Evolutionary conservation across 139 green algal genomes (phyloP).

Genomic region (Zygnema circumcarinatum): DNA sequence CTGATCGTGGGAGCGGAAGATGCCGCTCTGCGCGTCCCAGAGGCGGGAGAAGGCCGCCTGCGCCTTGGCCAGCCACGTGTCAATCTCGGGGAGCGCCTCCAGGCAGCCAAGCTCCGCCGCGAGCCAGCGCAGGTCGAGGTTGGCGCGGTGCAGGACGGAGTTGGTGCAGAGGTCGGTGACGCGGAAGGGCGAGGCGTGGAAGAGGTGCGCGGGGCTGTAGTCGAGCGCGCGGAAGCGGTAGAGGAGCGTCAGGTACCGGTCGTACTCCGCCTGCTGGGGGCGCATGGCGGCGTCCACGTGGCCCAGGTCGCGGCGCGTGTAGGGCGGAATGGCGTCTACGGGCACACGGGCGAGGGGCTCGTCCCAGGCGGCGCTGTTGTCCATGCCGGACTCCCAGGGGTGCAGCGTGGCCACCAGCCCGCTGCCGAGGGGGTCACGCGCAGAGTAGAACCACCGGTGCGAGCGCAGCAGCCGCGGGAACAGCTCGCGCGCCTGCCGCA

Average conservation of each 20-base stretch:
- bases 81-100: conserved; percentile 31
- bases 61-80: conserved; percentile 18
- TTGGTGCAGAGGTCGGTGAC: conserved; percentile 52
- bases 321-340: conserved; percentile 48
- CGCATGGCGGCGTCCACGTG: conserved; percentile 46
- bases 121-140: conserved; percentile 51
- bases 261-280: conserved; percentile 46
- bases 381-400: conserved; percentile 55
- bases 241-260: conserved; percentile 52
- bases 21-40: conserved; percentile 28
- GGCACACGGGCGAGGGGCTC: conserved; percentile 25
- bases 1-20: conserved; percentile 39
- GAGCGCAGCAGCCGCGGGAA: conserved; percentile 37
- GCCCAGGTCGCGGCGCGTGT: conserved; percentile 38
- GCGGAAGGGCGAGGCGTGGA: conserved; percentile 48
- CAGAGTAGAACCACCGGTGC: conserved; percentile 44
- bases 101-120: not conserved
- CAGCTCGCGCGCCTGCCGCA: conserved; percentile 26
- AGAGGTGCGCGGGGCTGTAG: conserved; percentile 30
- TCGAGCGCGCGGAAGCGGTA: conserved; percentile 46
- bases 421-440: conserved; percentile 14
- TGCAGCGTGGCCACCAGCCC: conserved; percentile 53
- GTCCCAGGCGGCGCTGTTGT: conserved; percentile 52
- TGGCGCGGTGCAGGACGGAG: conserved; percentile 41
- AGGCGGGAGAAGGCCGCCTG: conserved; percentile 14